phyloP scores from a whole-genome alignment of 192 early-diverging fungal genomes.

The Phycomyces nitens region DNA sequence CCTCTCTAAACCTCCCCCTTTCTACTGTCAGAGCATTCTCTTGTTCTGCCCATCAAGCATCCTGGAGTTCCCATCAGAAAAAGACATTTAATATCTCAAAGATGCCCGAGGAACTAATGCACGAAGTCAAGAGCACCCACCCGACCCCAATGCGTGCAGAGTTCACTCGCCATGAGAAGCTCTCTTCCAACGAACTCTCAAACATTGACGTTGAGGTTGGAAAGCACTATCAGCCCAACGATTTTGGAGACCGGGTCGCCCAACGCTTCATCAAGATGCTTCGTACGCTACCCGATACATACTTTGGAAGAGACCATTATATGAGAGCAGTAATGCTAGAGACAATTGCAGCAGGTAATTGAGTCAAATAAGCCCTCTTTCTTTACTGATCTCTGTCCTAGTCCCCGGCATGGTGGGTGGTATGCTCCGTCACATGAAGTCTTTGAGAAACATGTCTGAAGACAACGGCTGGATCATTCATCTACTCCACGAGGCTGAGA shows the following conservation, averaged over 20 bases:
- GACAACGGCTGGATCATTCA: constrained; percentile 92
- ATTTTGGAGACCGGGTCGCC: constrained; percentile 59
- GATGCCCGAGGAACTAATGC: constrained; percentile 22
- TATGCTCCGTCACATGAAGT: constrained; percentile 72
- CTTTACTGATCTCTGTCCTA: neutral
- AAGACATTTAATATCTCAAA: neutral
- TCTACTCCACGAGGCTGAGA: constrained; percentile 89
- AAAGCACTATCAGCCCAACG: constrained; percentile 60
- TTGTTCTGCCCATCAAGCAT: neutral
- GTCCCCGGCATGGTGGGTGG: constrained; percentile 91
- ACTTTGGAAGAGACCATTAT: constrained; percentile 73
- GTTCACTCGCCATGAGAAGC: constrained; percentile 47
- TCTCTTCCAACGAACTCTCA: constrained; percentile 58
- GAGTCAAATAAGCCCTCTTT: neutral
- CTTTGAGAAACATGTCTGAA: constrained; percentile 69
- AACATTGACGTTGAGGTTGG: constrained; percentile 54
- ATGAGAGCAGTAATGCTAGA: constrained; percentile 78
- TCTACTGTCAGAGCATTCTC: no score
- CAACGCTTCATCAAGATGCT: constrained; percentile 60
- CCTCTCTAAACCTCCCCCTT: no score
- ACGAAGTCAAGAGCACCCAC: constrained; percentile 28
- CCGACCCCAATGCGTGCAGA: constrained; percentile 60
- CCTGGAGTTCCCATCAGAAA: neutral
- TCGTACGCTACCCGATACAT: constrained; percentile 61
- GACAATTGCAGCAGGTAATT: constrained; percentile 61